Evolutionary conservation across 2,329 filamentous ascomycete genomes (phyloP), one percentile per base, ranked within the genome.

Genomic region (Chalara sp.): DNA sequence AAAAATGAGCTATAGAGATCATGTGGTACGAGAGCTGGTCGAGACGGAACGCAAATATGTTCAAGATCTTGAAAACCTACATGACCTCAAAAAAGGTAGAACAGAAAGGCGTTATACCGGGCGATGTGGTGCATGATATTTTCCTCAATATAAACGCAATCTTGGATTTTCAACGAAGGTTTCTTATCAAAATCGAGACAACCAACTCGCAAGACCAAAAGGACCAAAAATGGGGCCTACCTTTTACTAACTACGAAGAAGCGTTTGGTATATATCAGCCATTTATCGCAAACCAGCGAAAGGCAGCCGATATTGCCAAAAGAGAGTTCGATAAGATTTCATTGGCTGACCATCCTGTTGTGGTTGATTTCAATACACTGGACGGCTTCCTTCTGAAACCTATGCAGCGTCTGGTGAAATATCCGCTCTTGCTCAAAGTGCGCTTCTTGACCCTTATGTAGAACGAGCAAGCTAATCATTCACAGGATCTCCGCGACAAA

Each of bases 31-130:
- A 63, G 93, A 99, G 69, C 73, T 99, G 44, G 86, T 99, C 50
- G 89, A 92, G 61, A 97, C 92, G 1, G 93, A 99, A 70, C 84
- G 93, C 56, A 96, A 96, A 70, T 99, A 99, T 61, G 93, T 97
- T 4, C 91, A 97, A 67, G 93, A 99, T 72, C 72, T 99, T 48
- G 92, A 97, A 67, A 92, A 96, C 59, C 70, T 99, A 35, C 90
- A 97, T 67, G 86, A 91, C 46, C 79, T 97, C 64, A 97, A 96
- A 72, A 92, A 89, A 86, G 29, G 76, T 97, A 50, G 90, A 96
- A 61, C 87, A 95, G 65, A 90, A 86, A 58, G 90, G 90, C 37
- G 82, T 89, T 37, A 83, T 97, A 56, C 87, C 89, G 2, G 92
- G 93, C 49, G 93, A 99, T 66, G 81, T 86, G 7, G 85, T 96